These are phyloP conservation scores for Eucalyptus erythrocorys DNA, from an alignment of 345 rosid species.

Conservation along the genomic window DNA sequence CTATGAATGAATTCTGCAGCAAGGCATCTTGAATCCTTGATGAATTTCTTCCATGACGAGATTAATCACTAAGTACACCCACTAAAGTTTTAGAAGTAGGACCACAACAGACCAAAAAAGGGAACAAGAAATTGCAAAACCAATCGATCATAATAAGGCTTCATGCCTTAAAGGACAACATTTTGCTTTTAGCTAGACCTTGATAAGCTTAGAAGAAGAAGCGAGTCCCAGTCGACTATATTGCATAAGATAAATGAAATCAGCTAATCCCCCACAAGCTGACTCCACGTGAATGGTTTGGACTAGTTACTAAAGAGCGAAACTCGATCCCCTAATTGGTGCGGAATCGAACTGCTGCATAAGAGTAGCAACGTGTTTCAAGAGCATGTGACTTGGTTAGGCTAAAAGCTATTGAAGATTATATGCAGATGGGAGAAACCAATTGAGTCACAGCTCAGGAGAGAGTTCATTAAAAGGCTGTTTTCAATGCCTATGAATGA, in stretches of 20 bases:
- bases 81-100: background rate
- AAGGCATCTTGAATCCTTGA: background rate
- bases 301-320: background rate
- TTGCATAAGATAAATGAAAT: background rate
- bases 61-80: background rate
- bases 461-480: fast-evolving
- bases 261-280: background rate
- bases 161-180: too few species aligned
- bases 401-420: background rate
- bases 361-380: background rate
- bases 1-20: background rate
- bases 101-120: background rate
- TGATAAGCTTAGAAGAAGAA: background rate
- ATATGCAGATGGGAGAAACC: background rate
- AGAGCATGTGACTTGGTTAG: background rate
- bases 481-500: too few species aligned
- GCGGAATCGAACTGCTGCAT: background rate
- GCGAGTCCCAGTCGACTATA: background rate
- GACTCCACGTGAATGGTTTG: background rate
- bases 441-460: background rate
- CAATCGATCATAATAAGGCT: too few species aligned
- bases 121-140: background rate
- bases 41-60: too few species aligned
- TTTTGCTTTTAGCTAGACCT: too few species aligned
- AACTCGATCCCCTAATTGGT: background rate